These are phyloP conservation scores for Chlamydomonas sphaeroides DNA, from an alignment of 139 green algal genomes.

Conservation along the genomic window DNA sequence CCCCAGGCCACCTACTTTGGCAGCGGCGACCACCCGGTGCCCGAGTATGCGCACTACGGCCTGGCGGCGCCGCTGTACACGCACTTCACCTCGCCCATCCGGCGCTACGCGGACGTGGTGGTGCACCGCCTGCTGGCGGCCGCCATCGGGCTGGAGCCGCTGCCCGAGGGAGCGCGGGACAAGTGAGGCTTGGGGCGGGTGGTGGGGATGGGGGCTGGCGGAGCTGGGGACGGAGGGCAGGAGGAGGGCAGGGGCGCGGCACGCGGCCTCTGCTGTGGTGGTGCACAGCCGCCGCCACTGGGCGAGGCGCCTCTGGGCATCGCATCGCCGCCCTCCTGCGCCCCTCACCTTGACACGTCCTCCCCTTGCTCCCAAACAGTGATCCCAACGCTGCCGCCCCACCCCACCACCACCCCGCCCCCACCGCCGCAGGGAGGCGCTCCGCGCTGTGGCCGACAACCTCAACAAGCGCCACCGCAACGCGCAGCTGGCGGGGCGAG, in stretches of 20 bases:
- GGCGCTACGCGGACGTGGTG: constrained; percentile 89
- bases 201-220: background rate
- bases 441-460: constrained; percentile 80
- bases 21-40: constrained; percentile 60
- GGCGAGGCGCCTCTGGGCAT: no score
- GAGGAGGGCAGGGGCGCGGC: no score
- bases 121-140: constrained; percentile 93
- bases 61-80: constrained; percentile 94
- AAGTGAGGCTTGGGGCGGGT: constrained; percentile 27
- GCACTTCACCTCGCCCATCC: constrained; percentile 97
- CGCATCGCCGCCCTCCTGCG: no score
- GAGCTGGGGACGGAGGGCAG: background rate
- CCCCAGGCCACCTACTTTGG: constrained; percentile 85
- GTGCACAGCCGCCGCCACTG: no score
- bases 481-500: constrained; percentile 89
- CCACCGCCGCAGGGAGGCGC: constrained; percentile 44
- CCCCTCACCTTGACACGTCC: no score
- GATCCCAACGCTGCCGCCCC: background rate
- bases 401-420: background rate
- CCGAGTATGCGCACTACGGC: constrained; percentile 92
- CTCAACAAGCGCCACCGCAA: constrained; percentile 94
- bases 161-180: constrained; percentile 77
- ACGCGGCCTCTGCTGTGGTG: no score
- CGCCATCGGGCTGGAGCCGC: constrained; percentile 71
- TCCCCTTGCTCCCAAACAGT: background rate